Evolutionary conservation across 768 basidiomycete genomes (phyloP), one percentile per base, ranked within the genome.

Genomic region (Tubosaeta sp.): DNA sequence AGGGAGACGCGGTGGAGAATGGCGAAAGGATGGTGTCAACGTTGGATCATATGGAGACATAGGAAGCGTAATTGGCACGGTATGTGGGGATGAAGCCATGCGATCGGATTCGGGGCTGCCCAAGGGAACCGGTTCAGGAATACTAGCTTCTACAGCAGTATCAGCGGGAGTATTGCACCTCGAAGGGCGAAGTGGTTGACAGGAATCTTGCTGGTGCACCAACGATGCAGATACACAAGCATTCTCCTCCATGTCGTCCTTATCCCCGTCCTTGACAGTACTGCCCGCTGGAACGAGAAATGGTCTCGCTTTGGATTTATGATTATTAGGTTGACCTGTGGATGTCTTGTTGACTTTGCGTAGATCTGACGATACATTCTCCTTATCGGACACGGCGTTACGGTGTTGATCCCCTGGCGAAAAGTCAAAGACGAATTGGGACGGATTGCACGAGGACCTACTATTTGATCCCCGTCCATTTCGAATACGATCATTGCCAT

Each of bases 1-100:
- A 6, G 86, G 86, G 21, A 84, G 78, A 10, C 81, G 84, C 1
- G 83, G 79, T 16, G 86, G 84, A 10, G 86, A 87, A 66, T 90
- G 87, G 34, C 85, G 81, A 66, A 90, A 90, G 4, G 86, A 78
- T 1, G 88, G 88, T 1, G 88, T 88, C 30, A 79, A 71, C 13
- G 80, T 74, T 31, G 88, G 88, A 61, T 90, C 78, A 52, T 90
- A 90, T 2, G 88, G 88, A 6, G 88, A 89, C 59, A 81, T 73
- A 8, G 84, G 82, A 42, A 83, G 70, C 8, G 61, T 49, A 25
- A 58, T 53, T 14, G 63, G 57, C 8, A 54, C 60, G n/a, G 58
- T 48, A 9, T 51, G 54, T 6, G 70, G 71, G 27, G 70, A 65
- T 46, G 56, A 52, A 9, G 40, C 40, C 41, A 39, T 53, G 35